These are phyloP conservation scores for Magnusiomyces paraingens DNA, from an alignment of 1,139 yeast species.

Conservation along the genomic window DNA sequence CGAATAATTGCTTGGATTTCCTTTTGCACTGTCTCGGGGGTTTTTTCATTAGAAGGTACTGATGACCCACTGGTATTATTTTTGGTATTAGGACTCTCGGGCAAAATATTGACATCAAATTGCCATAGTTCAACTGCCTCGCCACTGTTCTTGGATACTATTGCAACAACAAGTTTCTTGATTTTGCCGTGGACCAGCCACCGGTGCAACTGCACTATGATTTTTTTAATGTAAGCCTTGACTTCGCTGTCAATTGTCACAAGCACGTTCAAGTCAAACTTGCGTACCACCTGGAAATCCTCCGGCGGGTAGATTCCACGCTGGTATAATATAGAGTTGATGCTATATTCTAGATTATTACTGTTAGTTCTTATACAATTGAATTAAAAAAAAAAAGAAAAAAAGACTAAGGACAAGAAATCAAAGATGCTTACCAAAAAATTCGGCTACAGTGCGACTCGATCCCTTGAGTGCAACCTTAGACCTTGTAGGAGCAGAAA, in stretches of 20 bases:
- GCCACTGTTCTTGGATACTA: slow-evolving; percentile 58
- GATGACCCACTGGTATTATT: too few species aligned
- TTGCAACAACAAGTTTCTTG: slow-evolving; percentile 61
- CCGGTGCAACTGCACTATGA: slow-evolving; percentile 68
- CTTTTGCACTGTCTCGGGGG: slow-evolving; percentile 49
- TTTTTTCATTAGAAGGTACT: too few species aligned
- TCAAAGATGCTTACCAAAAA: slow-evolving; percentile 44
- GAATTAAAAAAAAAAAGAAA: background rate
- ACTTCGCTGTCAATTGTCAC: slow-evolving; percentile 74
- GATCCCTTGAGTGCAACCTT: slow-evolving; percentile 71
- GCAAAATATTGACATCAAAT: slow-evolving; percentile 51
- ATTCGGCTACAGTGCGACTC: slow-evolving; percentile 71
- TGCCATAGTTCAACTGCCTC: slow-evolving; percentile 85
- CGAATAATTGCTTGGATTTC: slow-evolving; percentile 83
- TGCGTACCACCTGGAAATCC: slow-evolving; percentile 71
- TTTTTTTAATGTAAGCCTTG: slow-evolving; percentile 56
- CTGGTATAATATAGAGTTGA: slow-evolving; percentile 77
- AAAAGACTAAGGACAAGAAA: too few species aligned
- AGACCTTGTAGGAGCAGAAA: slow-evolving; percentile 38
- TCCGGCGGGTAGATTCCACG: slow-evolving; percentile 88
- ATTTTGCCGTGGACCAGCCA: slow-evolving; percentile 77
- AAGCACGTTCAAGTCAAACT: slow-evolving; percentile 73
- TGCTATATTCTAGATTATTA: slow-evolving; percentile 47
- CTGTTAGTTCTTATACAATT: slow-evolving; percentile 2
- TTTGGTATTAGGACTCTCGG: background rate